Conservation (phyloP, 352 stramenopile species). For the Pythium periplocum region DNA sequence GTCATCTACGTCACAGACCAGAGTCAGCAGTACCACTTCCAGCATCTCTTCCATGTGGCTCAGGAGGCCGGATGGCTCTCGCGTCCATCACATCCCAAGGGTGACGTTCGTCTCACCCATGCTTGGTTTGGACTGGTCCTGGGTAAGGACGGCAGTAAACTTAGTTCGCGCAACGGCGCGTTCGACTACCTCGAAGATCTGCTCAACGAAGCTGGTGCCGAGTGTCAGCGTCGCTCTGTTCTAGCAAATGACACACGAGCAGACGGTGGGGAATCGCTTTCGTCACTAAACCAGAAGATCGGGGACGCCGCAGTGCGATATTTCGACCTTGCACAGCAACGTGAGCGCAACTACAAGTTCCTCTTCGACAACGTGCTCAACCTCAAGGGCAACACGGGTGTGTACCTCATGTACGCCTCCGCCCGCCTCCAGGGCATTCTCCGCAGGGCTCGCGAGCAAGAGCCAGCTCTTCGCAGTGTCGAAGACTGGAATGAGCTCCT, state of each 20-base stretch:
- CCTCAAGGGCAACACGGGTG: conserved; percentile 78
- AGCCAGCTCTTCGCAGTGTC: conserved; percentile 12
- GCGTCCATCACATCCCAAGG: conserved; percentile 12
- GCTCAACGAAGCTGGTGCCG: conserved; percentile 51
- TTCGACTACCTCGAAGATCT: conserved; percentile 77
- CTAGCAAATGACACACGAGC: conserved; percentile 9
- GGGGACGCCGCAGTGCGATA: conserved; percentile 77
- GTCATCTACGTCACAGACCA: conserved; percentile 80
- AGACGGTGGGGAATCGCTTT: conserved; percentile 2
- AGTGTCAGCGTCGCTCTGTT: conserved; percentile 61
- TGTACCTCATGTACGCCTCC: conserved; percentile 81
- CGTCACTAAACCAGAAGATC: conserved; percentile 42
- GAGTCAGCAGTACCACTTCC: conserved; percentile 76
- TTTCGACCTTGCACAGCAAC: conserved; percentile 81
- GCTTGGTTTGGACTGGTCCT: conserved; percentile 78
- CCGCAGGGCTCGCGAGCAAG: conserved; percentile 38
- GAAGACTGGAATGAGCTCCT: conserved; percentile 24
- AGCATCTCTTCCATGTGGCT: conserved; percentile 66
- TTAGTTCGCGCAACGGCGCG: conserved; percentile 77
- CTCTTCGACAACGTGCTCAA: conserved; percentile 76
- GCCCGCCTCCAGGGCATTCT: conserved; percentile 71
- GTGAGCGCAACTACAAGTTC: conserved; percentile 85
- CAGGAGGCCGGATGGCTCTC: conserved; percentile 40
- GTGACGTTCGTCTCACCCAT: conserved; percentile 57
- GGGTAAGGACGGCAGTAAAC: conserved; percentile 67